phyloP scores from a whole-genome alignment of 257 asterid species.

The Solanum arcanum region DNA sequence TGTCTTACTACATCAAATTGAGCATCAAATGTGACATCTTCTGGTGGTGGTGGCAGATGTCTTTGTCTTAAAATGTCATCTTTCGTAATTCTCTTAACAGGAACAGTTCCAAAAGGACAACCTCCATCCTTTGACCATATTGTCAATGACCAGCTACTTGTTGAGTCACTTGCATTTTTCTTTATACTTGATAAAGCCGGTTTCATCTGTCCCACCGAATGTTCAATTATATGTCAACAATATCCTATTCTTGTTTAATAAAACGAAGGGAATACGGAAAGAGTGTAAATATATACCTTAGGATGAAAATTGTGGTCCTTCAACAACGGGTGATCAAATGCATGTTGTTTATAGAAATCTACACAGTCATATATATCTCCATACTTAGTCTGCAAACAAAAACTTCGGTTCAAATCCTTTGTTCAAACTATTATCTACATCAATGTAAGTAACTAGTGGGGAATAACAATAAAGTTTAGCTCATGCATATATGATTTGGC shows the following conservation, averaged over 20 bases:
- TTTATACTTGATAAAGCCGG: not conserved
- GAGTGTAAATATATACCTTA: not conserved
- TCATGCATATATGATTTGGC: too few relatives aligned
- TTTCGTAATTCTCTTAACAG: not conserved
- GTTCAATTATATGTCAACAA: not conserved
- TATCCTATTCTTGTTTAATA: not conserved
- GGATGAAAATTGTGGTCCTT: not conserved
- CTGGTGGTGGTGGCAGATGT: not conserved
- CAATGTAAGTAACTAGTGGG: not conserved
- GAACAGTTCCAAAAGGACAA: not conserved
- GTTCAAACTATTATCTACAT: not conserved
- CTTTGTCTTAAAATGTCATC: not conserved
- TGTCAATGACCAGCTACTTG: not conserved
- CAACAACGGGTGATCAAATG: not conserved
- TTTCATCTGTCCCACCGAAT: not conserved
- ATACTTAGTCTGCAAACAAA: not conserved
- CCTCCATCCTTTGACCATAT: not conserved
- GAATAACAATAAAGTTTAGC: not conserved
- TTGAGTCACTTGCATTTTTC: not conserved
- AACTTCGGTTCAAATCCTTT: not conserved
- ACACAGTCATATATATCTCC: not conserved
- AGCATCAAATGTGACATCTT: not conserved
- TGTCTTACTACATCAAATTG: not conserved
- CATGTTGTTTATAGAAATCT: not conserved
- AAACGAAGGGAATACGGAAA: not conserved